Conservation (phyloP, 345 rosid species). For the Boechera divaricarpa region DNA sequence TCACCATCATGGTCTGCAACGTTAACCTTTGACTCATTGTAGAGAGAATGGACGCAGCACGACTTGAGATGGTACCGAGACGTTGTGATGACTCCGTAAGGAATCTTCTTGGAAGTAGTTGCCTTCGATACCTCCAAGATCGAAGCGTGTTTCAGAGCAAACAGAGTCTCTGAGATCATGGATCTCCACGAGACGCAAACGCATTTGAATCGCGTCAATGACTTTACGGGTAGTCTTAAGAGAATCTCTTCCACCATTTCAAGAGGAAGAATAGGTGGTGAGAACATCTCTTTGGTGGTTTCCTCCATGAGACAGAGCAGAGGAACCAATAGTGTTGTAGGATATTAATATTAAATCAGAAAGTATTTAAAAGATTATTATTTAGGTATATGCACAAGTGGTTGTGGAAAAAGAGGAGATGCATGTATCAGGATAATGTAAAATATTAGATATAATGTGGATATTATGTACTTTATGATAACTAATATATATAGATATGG, state of each 20-base stretch:
- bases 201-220: slow-evolving; percentile 43
- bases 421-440: slow-evolving; percentile 44
- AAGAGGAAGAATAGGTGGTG: slow-evolving; percentile 34
- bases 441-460: slow-evolving; percentile 17
- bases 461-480: neutral
- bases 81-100: slow-evolving; percentile 33
- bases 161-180: slow-evolving; percentile 36
- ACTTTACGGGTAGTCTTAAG: slow-evolving; percentile 43
- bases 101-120: slow-evolving; percentile 25
- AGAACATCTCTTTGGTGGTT: slow-evolving; percentile 16
- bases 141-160: slow-evolving; percentile 40
- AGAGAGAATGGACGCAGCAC: slow-evolving; percentile 43
- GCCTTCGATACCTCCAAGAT: slow-evolving; percentile 31
- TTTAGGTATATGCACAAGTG: slow-evolving; percentile 38
- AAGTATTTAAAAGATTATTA: neutral
- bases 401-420: slow-evolving; percentile 30
- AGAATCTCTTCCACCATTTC: slow-evolving; percentile 46
- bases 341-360: neutral
- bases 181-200: slow-evolving; percentile 46
- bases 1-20: slow-evolving; percentile 37
- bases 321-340: slow-evolving; percentile 24
- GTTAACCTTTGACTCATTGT: slow-evolving; percentile 20
- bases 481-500: neutral
- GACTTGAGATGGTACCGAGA: slow-evolving; percentile 41
- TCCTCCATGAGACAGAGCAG: slow-evolving; percentile 27